Base-by-base conservation (phyloP, 164 flowering plant species). In the grape (Vitis vinifera) region DNA sequence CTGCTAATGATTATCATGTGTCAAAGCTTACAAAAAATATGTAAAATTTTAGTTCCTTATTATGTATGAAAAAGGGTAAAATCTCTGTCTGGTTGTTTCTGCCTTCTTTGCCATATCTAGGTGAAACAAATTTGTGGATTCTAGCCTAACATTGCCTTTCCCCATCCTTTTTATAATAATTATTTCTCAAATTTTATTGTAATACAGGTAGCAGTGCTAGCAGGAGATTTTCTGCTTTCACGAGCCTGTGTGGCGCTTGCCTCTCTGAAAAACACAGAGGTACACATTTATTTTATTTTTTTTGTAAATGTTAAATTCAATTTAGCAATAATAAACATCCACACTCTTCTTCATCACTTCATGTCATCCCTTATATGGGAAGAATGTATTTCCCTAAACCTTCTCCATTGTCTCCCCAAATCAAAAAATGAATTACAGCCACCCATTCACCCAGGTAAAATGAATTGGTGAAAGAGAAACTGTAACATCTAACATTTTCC, bases 221-320 rank as follows among this genome's bases (percentile, higher is more conserved):
- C 99, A 15, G 99, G 98, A 57, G 97, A 96, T 83, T 96, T 96
- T 80, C 82, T 96, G 74, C 95, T 93, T 70, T 96, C 98, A 57
- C 84, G 97, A 75, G 98, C 98, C 69, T 94, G 97, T 87, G 89
- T 92, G 48, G 89, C 95, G 23, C 90, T 94, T 66, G 95, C 97
- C 59, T 84, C 98, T 69, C 75, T 94, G 65, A 83, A 83, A 72
- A 91, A 92, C 78, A 91, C 92, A 4, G 97, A 92, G 89, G 98
- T 92, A 84, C 59, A 47, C 29, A 14, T 68, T 23, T 58, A 65
- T 58, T 15, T 65, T 51, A 17, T 47, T 15, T n/a, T 57, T 57
- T 60, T n/a, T 15, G 44, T 8, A 31, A 10, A 65, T 19, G 23
- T 48, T 17, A 63, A 17, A 10, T 31, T 64, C 3, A 37, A 48